Base-by-base conservation (phyloP, 768 basidiomycete genomes). In the Serendipita vermifera region DNA sequence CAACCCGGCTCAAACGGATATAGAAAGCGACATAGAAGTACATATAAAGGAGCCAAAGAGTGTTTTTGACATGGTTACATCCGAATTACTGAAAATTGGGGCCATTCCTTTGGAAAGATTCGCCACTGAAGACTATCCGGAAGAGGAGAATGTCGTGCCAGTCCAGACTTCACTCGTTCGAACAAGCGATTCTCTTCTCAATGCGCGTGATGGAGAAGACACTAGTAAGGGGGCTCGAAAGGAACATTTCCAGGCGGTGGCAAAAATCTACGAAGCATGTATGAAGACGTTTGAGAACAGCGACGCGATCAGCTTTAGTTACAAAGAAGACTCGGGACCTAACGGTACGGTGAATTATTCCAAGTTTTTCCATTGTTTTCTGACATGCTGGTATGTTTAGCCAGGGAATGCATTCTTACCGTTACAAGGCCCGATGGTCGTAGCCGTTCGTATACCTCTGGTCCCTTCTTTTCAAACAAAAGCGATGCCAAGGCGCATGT, bases 381-480 rank as follows among this genome's bases (percentile, higher is more conserved):
- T 26, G 14, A n/a, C 13, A 24, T 51, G 22, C 9, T n/a, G n/a
- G n/a, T n/a, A n/a, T n/a, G n/a, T 22, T 9, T 31, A 51, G 46
- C 46, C 9, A 22, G 26, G 9, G 22, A 77, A 55, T 82, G 83
- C 60, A 79, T 80, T 48, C 64, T 84, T 36, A 81, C 79, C 1
- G 76, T 84, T 57, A 77, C 71, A 1, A 77, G 75, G 20, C 80
- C 79, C 0, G 72, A 76, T 31, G 80, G 79, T 15, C 57, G 65
- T 2, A 66, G 67, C 3, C 72, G 80, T 40, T 75, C 77, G 0
- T 84, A 82, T 67, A 71, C 73, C 24, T 79, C 80, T 0, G 71
- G 75, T 24, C 66, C 72, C 13, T 39, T 64, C 1, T 77, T 74
- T 59, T 38, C 69, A 14, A 71, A 72, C 33, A 75, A 77, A 60